A percentile compares a stretch with the other conserved stretches of the same genome.
phyloP scores from a whole-genome alignment of 192 early-diverging fungal genomes.

The Gonapodya sp. region DNA sequence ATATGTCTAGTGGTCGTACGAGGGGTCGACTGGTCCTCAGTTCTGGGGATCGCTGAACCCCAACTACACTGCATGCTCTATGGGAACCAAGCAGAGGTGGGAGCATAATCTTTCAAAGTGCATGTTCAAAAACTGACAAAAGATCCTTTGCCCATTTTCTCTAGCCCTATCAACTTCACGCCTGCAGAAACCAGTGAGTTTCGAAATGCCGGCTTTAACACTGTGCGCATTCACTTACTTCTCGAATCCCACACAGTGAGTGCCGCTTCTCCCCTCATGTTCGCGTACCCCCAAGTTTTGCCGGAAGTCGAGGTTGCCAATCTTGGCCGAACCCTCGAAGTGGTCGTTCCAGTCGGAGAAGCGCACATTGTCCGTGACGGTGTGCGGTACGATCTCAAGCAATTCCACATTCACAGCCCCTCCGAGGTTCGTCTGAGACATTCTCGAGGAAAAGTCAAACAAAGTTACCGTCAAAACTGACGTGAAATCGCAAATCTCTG shows the following conservation, averaged over 20 bases:
- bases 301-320: not conserved
- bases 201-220: not conserved
- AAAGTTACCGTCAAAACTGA: too few species aligned
- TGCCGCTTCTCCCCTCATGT: not conserved
- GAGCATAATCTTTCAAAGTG: not conserved
- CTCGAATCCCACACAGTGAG: not conserved
- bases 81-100: not conserved
- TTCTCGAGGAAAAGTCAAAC: too few species aligned
- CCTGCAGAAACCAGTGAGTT: not conserved
- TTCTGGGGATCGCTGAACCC: not conserved
- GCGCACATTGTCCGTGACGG: constrained; percentile 10
- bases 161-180: not conserved
- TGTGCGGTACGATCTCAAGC: constrained; percentile 25
- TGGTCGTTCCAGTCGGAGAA: not conserved
- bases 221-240: not conserved
- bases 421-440: constrained; percentile 49
- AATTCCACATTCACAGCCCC: constrained; percentile 58
- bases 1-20: not conserved
- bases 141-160: too few species aligned
- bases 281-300: not conserved
- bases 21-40: not conserved
- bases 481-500: too few species aligned
- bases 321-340: not conserved
- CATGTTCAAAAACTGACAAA: too few species aligned
- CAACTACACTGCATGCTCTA: not conserved